These are phyloP conservation scores for Fusarium mexicanum DNA, from an alignment of 2,329 filamentous ascomycete genomes.

Conservation along the genomic window DNA sequence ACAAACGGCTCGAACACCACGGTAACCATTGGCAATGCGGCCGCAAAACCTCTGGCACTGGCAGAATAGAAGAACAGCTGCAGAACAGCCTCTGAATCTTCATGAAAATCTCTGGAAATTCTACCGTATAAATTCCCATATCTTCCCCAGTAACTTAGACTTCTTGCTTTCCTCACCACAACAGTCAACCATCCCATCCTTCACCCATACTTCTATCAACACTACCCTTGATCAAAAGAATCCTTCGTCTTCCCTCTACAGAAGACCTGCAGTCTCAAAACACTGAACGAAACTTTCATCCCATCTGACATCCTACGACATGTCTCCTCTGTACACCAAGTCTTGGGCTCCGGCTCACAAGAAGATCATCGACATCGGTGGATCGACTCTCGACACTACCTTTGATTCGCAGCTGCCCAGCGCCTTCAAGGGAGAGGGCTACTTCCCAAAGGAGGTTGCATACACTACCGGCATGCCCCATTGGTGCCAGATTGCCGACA, in stretches of 20 bases:
- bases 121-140: neutral
- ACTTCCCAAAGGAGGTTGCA: conserved; percentile 41
- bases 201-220: neutral
- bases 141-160: fast-evolving
- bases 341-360: neutral
- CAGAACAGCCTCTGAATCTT: neutral
- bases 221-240: neutral
- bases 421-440: conserved; percentile 17
- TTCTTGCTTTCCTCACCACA: neutral
- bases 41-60: neutral
- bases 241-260: neutral
- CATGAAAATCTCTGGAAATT: fast-evolving
- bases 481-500: conserved; percentile 28
- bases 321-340: neutral
- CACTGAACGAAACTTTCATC: neutral
- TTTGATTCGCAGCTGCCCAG: conserved; percentile 13
- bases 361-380: conserved; percentile 34
- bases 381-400: conserved; percentile 1
- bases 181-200: neutral
- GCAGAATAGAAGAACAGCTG: neutral
- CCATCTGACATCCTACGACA: neutral
- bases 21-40: neutral
- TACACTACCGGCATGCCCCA: conserved; percentile 35
- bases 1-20: neutral
- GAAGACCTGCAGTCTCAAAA: neutral